Percentiles rank a stretch among this genome's conserved stretches.
These are phyloP conservation scores for Syzygium malaccense DNA, from an alignment of 441 rosid species.

Conservation along the genomic window DNA sequence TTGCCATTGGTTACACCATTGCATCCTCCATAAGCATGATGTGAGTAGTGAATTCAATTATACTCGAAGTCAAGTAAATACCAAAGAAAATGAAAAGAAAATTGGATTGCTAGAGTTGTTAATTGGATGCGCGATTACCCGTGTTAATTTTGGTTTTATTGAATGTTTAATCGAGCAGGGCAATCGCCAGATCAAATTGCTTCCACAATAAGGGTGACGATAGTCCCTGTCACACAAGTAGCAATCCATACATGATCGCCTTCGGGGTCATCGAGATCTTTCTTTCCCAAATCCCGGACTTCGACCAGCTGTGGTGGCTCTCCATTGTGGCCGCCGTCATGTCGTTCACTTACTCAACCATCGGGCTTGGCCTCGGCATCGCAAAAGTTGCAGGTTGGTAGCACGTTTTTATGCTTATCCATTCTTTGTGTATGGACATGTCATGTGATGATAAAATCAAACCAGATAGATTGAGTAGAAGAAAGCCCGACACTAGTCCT, in stretches of 20 bases:
- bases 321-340: constrained; percentile 12
- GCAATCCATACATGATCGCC: constrained; percentile 10
- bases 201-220: neutral
- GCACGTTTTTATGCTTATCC: neutral
- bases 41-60: neutral
- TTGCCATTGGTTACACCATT: constrained; percentile 14
- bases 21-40: constrained; percentile 15
- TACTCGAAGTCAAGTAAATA: neutral
- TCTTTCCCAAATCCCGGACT: constrained; percentile 13
- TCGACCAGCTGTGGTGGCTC: constrained; percentile 16
- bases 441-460: neutral
- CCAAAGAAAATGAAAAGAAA: neutral
- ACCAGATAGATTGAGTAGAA: neutral
- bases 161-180: neutral
- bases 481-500: neutral
- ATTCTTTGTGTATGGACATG: neutral
- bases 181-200: constrained; percentile 9
- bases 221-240: neutral
- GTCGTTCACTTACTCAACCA: constrained; percentile 11
- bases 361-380: constrained; percentile 9
- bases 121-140: neutral
- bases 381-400: constrained; percentile 1
- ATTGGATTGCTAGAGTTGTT: neutral
- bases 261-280: constrained; percentile 7
- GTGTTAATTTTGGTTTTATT: neutral